phyloP scores from a whole-genome alignment of 345 rosid species.

The Populus pruinosa region DNA sequence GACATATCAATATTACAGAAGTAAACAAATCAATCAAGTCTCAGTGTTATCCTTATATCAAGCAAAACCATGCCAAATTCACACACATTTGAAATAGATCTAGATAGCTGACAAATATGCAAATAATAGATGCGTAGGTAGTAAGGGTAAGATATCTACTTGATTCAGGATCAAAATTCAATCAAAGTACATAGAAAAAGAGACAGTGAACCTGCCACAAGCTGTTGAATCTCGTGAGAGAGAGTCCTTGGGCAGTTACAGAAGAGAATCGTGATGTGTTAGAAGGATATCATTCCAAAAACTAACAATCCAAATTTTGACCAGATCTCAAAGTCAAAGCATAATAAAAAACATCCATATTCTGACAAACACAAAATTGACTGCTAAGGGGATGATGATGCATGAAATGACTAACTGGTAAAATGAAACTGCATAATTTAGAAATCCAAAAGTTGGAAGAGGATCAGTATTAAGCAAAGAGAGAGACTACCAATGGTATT shows the following conservation, averaged over 20 bases:
- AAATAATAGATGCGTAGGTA: background rate
- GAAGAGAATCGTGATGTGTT: no score
- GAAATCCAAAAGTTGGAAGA: background rate
- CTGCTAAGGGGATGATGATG: background rate
- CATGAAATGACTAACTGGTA: background rate
- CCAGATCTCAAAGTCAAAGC: no score
- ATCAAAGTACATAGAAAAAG: background rate
- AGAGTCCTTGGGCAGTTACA: no score
- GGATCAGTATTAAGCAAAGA: background rate
- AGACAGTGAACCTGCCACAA: background rate
- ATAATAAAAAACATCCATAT: background rate
- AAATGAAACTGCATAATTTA: background rate
- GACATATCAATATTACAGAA: background rate
- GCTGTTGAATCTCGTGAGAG: background rate
- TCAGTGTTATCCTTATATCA: background rate
- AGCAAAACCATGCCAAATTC: background rate
- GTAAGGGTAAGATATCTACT: background rate
- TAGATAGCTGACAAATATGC: background rate
- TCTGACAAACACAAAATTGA: background rate
- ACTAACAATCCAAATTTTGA: no score
- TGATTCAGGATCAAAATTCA: background rate
- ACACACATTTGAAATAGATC: background rate
- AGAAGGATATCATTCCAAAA: no score
- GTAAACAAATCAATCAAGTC: background rate
- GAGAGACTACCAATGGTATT: no score